phyloP scores from a whole-genome alignment of 768 basidiomycete genomes.

The Suillus subalutaceus region DNA sequence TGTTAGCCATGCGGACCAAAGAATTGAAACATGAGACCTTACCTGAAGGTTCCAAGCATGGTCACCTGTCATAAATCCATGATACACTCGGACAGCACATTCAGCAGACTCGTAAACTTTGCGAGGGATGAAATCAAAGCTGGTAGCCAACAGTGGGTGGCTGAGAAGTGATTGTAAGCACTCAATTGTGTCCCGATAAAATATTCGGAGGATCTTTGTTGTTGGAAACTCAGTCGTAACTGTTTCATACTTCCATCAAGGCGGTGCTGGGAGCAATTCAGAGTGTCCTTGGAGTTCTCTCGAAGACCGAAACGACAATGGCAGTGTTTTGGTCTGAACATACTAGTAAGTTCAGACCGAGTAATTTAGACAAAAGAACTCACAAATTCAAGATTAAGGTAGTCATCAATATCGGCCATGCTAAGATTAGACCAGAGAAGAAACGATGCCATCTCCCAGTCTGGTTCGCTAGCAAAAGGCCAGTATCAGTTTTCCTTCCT shows the following conservation, averaged over 20 bases:
- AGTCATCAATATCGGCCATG: background rate
- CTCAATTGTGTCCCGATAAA: background rate
- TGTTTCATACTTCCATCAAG: background rate
- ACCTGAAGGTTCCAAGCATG: constrained; percentile 32
- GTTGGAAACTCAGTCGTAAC: background rate
- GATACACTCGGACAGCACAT: constrained; percentile 14
- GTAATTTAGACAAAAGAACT: constrained; percentile 24
- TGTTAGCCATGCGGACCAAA: background rate
- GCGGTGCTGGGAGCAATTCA: background rate
- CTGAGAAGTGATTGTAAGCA: background rate
- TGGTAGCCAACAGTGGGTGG: background rate
- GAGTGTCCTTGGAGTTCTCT: background rate
- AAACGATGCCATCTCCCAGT: constrained; percentile 6
- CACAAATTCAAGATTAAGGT: constrained; percentile 1
- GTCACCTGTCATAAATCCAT: constrained; percentile 29
- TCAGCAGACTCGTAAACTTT: constrained; percentile 16
- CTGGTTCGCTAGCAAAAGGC: background rate
- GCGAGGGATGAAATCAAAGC: constrained; percentile 20
- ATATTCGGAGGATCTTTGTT: background rate
- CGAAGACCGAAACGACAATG: background rate
- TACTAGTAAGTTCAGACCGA: background rate
- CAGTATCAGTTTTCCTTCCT: background rate
- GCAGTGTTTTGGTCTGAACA: background rate
- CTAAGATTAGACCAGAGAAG: background rate
- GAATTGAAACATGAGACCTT: background rate